Evolutionary conservation across 768 basidiomycete genomes (phyloP).

Genomic region (Tulasnella sp.): DNA sequence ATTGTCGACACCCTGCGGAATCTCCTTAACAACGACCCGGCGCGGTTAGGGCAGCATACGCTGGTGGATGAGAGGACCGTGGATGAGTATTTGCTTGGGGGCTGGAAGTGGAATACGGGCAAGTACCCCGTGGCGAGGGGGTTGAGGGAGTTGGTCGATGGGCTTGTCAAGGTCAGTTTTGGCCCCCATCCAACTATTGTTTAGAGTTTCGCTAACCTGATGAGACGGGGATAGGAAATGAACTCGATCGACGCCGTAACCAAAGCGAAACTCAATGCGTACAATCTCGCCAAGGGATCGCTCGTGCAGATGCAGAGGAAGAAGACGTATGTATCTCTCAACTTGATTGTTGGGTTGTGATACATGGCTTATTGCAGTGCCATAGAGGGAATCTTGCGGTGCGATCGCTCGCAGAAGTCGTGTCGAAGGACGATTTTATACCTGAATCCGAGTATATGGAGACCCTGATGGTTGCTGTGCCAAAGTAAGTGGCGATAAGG

Average conservation of each 20-base stretch:
- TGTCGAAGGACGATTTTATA: slow-evolving; percentile 69
- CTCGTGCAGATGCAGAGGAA: slow-evolving; percentile 87
- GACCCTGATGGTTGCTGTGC: slow-evolving; percentile 84
- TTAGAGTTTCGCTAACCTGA: slow-evolving; percentile 3
- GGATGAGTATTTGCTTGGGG: slow-evolving; percentile 62
- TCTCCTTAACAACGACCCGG: slow-evolving; percentile 75
- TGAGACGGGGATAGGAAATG: slow-evolving; percentile 72
- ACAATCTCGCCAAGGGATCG: slow-evolving; percentile 88
- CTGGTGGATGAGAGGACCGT: slow-evolving; percentile 67
- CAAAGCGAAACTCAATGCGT: slow-evolving; percentile 81
- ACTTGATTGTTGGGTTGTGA: not conserved
- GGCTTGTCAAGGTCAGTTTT: slow-evolving; percentile 60
- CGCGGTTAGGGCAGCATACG: slow-evolving; percentile 60
- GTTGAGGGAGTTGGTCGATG: slow-evolving; percentile 73
- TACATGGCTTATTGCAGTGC: not conserved
- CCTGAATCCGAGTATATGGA: slow-evolving; percentile 89
- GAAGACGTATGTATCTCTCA: slow-evolving; percentile 51
- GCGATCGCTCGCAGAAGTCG: slow-evolving; percentile 72
- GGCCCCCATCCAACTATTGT: not conserved
- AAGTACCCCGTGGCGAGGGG: slow-evolving; percentile 77
- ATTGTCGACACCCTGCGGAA: slow-evolving; percentile 87
- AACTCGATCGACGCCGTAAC: slow-evolving; percentile 85
- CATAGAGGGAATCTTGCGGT: slow-evolving; percentile 88
- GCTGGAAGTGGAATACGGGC: slow-evolving; percentile 90
- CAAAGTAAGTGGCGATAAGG: slow-evolving; percentile 44